Conservation (phyloP, 345 rosid genomes). For the Brassica carinata region DNA sequence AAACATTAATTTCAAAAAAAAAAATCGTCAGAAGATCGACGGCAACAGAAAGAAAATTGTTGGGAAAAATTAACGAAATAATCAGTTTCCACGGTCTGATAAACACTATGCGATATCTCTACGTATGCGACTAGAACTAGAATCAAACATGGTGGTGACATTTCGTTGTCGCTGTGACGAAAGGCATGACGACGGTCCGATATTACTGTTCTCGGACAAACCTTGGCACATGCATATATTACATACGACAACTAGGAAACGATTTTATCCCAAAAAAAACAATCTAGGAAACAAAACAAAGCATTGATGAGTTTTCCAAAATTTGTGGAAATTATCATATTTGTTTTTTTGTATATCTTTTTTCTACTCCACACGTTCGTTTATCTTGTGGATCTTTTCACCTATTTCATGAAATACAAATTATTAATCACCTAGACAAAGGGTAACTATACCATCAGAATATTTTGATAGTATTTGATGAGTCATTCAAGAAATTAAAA, state of each 20-base stretch:
- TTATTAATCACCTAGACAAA: background rate
- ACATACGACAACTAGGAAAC: background rate
- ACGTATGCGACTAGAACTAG: background rate
- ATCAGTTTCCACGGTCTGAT: too few species aligned
- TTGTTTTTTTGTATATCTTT: background rate
- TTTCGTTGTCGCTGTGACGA: conserved; percentile 22
- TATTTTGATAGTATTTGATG: too few species aligned
- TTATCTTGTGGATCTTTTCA: background rate
- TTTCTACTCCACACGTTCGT: background rate
- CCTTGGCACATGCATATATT: background rate
- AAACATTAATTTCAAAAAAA: background rate
- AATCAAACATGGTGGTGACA: background rate
- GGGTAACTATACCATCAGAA: too few species aligned
- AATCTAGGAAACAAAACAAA: background rate
- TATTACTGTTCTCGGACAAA: background rate
- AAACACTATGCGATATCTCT: background rate
- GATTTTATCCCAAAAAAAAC: background rate
- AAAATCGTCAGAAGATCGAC: background rate
- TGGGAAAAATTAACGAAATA: too few species aligned
- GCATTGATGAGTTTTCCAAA: background rate
- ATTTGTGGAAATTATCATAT: background rate
- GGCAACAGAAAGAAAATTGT: background rate
- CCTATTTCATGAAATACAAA: background rate
- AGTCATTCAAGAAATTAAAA: too few species aligned
- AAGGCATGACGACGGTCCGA: conserved; percentile 30